phyloP scores from a whole-genome alignment of 176 grass and related monocot genomes.

The Avena atlantica region DNA sequence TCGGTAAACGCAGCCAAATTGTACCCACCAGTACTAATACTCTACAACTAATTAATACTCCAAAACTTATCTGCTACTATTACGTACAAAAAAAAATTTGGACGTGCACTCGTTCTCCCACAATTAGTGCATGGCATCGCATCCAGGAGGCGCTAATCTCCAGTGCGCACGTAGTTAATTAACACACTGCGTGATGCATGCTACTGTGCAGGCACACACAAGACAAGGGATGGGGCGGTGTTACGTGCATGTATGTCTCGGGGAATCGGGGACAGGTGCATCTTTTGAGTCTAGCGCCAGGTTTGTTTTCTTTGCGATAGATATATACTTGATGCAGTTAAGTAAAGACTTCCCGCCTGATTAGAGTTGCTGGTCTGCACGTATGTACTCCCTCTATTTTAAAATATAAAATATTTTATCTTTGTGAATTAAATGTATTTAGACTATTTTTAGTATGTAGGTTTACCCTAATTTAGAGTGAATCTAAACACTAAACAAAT shows the following conservation, averaged over 20 bases:
- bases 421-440: too few species aligned
- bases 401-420: too few species aligned
- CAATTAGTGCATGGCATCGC: neutral
- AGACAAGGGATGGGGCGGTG: neutral
- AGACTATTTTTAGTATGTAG: too few species aligned
- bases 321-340: neutral
- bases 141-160: constrained; percentile 11
- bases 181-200: neutral
- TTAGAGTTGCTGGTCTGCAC: constrained; percentile 42
- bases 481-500: too few species aligned
- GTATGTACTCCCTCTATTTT: neutral
- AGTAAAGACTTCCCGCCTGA: constrained; percentile 47
- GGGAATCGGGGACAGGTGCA: constrained; percentile 50
- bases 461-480: too few species aligned
- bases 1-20: constrained; percentile 25
- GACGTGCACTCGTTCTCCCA: neutral
- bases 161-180: neutral
- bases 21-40: neutral
- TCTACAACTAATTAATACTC: too few species aligned
- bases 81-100: too few species aligned
- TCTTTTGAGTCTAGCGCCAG: constrained; percentile 50
- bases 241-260: constrained; percentile 33
- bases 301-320: constrained; percentile 5
- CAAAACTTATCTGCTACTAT: too few species aligned
- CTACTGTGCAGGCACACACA: neutral